Conservation (phyloP, 352 stramenopile genomes). For the Pythium pyrilobum region DNA sequence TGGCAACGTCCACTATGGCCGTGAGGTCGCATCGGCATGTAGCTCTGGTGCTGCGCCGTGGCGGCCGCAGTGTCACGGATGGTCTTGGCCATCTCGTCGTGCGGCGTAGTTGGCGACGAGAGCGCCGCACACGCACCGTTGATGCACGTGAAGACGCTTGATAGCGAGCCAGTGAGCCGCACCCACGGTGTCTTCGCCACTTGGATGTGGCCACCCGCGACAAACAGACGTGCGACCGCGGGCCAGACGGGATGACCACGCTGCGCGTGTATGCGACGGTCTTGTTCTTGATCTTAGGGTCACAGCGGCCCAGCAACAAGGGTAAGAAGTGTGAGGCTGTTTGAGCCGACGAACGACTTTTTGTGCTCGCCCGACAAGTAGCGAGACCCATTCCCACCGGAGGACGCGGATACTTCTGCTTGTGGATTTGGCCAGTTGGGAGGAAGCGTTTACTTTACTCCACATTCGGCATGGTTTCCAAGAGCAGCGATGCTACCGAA, state of each 20-base stretch:
- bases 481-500: too few species aligned
- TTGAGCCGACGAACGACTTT: too few species aligned
- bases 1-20: neutral
- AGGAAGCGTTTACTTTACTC: too few species aligned
- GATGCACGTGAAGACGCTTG: neutral
- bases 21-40: neutral
- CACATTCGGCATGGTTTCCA: too few species aligned
- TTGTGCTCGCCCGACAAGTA: too few species aligned
- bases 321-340: too few species aligned
- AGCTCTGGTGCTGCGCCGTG: neutral
- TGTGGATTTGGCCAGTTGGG: too few species aligned
- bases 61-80: neutral
- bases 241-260: neutral
- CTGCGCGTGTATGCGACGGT: neutral
- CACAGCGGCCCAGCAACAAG: neutral
- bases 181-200: neutral
- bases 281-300: neutral
- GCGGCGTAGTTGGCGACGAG: too few species aligned
- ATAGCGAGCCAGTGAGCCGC: neutral
- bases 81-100: neutral
- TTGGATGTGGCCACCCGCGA: neutral
- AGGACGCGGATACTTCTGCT: too few species aligned
- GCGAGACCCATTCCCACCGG: too few species aligned
- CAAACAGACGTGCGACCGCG: neutral
- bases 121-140: neutral